Conservation (phyloP, 495 filamentous ascomycete genomes). For the Penicillium crystallinum region DNA sequence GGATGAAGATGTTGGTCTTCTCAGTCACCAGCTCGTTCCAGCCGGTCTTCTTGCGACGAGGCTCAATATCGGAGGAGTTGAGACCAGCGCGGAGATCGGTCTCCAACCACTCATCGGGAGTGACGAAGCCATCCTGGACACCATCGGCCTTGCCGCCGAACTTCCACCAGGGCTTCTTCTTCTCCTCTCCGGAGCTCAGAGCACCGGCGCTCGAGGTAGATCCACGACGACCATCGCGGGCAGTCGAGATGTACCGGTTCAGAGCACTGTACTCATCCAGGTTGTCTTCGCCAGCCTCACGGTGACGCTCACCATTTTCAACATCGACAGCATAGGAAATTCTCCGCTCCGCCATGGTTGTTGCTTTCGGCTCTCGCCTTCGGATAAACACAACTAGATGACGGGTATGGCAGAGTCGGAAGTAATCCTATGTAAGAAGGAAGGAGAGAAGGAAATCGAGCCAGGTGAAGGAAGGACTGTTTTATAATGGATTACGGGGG, state of each 20-base stretch:
- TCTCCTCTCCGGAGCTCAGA: constrained; percentile 30
- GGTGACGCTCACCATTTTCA: constrained; percentile 45
- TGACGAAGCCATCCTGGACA: constrained; percentile 44
- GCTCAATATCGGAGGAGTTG: constrained; percentile 51
- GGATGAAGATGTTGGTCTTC: constrained; percentile 70
- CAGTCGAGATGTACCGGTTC: constrained; percentile 63
- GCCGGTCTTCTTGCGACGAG: constrained; percentile 60
- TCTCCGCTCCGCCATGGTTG: constrained; percentile 50
- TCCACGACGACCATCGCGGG: constrained; percentile 54
- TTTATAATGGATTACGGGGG: constrained; percentile 29
- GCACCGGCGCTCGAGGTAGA: constrained; percentile 49
- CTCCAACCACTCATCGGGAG: constrained; percentile 67
- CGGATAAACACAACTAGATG: constrained; percentile 33
- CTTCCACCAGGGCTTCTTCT: constrained; percentile 53
- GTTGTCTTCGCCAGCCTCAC: constrained; percentile 27
- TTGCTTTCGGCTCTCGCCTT: constrained; percentile 43
- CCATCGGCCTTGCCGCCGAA: constrained; percentile 48
- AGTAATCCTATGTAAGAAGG: constrained; percentile 35
- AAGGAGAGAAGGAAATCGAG: constrained; percentile 19
- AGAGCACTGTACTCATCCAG: constrained; percentile 52
- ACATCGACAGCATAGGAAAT: constrained; percentile 52
- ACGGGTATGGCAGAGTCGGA: constrained; percentile 44
- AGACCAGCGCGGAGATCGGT: constrained; percentile 66
- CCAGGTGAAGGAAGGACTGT: constrained; percentile 25
- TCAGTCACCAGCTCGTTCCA: constrained; percentile 73